phyloP scores from a whole-genome alignment of 2,329 filamentous ascomycete species.

The Colletotrichum sp. region DNA sequence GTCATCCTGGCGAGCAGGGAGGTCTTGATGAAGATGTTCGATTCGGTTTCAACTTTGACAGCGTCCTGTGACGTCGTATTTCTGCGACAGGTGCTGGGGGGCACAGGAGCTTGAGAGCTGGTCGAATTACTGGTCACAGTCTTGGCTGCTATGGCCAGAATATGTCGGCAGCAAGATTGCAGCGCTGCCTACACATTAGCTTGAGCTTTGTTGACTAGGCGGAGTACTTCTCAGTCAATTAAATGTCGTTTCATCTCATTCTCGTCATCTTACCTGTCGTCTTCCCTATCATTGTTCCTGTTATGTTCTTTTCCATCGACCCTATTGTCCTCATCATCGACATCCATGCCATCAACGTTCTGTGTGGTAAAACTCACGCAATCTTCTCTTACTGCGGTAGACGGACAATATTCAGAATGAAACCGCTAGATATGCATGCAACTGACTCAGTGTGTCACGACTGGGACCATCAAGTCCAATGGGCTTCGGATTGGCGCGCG shows the following conservation, averaged over 20 bases:
- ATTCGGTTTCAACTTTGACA: background rate
- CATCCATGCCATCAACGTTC: background rate
- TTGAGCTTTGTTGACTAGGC: background rate
- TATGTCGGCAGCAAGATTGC: background rate
- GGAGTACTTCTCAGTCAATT: background rate
- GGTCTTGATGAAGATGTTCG: background rate
- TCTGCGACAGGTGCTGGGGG: background rate
- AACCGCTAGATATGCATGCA: background rate
- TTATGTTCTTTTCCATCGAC: background rate
- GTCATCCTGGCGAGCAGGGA: background rate
- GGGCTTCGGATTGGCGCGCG: background rate
- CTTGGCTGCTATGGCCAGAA: background rate
- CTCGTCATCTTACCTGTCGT: rapidly evolving
- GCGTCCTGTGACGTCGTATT: background rate
- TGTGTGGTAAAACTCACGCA: background rate
- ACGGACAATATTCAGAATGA: background rate
- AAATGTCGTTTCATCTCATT: background rate
- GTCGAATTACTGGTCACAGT: background rate
- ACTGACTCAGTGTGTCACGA: background rate
- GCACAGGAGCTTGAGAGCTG: background rate
- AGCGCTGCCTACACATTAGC: background rate
- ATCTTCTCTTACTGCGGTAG: background rate
- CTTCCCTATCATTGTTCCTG: background rate
- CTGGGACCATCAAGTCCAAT: background rate
- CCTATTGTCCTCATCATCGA: background rate